Evolutionary conservation across 164 flowering plant genomes (phyloP).

Genomic region (Saururus chinensis): DNA sequence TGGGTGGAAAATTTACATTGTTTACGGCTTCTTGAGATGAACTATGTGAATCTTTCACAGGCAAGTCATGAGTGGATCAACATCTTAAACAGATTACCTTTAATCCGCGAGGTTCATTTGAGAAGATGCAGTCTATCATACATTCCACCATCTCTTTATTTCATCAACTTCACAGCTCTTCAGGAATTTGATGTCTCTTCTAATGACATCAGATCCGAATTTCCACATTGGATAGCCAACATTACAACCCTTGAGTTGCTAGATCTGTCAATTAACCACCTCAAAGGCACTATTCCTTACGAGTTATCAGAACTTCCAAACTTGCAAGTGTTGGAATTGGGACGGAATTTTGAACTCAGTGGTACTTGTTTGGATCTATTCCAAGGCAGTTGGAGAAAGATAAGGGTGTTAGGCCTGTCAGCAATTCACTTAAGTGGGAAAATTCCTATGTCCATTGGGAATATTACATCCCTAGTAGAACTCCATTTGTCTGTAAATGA

Average conservation of each 20-base stretch:
- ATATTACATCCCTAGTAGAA: neutral
- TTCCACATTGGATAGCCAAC: conserved; percentile 1
- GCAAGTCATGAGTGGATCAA: neutral
- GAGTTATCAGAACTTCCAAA: neutral
- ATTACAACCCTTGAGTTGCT: conserved; percentile 1
- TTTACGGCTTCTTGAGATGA: neutral
- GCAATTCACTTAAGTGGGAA: conserved; percentile 13
- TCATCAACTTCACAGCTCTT: conserved; percentile 9
- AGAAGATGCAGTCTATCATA: neutral
- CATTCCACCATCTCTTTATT: neutral
- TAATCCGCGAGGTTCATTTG: neutral
- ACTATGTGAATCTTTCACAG: neutral
- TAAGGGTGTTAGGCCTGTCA: neutral
- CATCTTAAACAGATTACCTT: neutral
- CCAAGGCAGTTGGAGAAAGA: conserved; percentile 1
- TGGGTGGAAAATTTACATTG: neutral
- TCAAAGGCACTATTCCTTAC: neutral
- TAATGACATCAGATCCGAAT: neutral
- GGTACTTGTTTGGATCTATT: too few relatives aligned
- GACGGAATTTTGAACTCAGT: too few relatives aligned
- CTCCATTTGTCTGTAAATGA: neutral
- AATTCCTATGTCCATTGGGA: neutral
- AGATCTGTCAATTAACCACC: neutral
- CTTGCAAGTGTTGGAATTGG: too few relatives aligned
- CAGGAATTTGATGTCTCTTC: neutral